Conservation (phyloP, 805 yeast species). For the Yarrowia yakushimensis region DNA sequence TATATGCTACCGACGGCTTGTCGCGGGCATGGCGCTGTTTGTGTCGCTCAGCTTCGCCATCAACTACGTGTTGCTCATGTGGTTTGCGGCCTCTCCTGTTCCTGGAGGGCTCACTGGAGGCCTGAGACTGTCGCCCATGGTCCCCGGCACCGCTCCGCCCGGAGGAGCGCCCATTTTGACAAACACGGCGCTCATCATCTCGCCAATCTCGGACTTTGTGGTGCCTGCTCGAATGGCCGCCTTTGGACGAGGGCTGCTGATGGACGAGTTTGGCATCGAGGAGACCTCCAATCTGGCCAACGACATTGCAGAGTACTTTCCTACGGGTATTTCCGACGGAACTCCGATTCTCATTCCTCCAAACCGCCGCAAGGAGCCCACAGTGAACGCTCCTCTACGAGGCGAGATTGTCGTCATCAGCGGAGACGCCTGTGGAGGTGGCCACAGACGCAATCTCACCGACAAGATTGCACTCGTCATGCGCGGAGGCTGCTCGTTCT, state of each 20-base stretch:
- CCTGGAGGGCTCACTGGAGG: slow-evolving; percentile 8
- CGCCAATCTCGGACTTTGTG: slow-evolving; percentile 35
- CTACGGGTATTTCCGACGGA: slow-evolving; percentile 13
- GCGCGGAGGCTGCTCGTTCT: slow-evolving; percentile 57
- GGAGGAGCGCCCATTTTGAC: slow-evolving; percentile 26
- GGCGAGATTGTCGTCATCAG: slow-evolving; percentile 32
- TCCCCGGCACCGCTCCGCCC: slow-evolving; percentile 11
- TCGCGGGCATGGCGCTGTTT: slow-evolving; percentile 12
- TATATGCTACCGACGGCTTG: background rate
- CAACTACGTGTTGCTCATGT: background rate
- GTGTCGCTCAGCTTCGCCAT: slow-evolving; percentile 18
- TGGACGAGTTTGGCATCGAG: background rate
- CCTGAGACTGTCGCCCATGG: background rate
- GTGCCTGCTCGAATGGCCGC: slow-evolving; percentile 41
- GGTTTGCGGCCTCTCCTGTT: background rate
- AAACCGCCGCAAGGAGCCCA: slow-evolving; percentile 27
- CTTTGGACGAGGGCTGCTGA: slow-evolving; percentile 37
- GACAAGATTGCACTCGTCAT: slow-evolving; percentile 39
- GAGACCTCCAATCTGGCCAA: slow-evolving; percentile 17
- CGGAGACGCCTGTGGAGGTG: slow-evolving; percentile 32
- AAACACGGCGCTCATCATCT: slow-evolving; percentile 31
- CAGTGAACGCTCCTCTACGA: slow-evolving; percentile 26
- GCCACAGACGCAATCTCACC: slow-evolving; percentile 32
- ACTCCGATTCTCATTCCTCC: slow-evolving; percentile 23
- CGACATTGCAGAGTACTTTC: background rate